Evolutionary conservation across 306 rosid genomes (phyloP).

Genomic region (Prunus fruticosa): DNA sequence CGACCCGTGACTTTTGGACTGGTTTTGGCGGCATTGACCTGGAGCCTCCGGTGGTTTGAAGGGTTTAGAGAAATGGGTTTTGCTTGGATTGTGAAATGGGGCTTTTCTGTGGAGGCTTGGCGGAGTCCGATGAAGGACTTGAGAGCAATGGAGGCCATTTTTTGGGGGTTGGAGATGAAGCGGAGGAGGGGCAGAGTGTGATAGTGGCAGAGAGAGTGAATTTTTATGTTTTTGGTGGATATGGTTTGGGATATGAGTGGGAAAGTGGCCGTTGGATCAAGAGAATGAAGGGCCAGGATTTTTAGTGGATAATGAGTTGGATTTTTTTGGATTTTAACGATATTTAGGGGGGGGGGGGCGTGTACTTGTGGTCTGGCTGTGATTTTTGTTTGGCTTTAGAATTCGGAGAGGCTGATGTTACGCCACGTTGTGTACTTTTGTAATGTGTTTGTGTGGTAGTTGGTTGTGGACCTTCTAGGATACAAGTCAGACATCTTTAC

Average conservation of each 20-base stretch:
- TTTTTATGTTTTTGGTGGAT: constrained; percentile 40
- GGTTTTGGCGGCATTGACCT: constrained; percentile 48
- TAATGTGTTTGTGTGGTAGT: background rate
- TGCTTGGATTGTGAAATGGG: constrained; percentile 33
- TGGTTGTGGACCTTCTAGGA: background rate
- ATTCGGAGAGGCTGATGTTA: constrained; percentile 12
- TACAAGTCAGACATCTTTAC: background rate
- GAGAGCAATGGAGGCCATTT: constrained; percentile 74
- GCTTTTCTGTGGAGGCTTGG: constrained; percentile 55
- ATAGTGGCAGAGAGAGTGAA: background rate
- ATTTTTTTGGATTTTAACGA: background rate
- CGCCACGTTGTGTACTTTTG: constrained; percentile 47
- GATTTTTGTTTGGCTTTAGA: background rate
- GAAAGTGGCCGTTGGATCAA: constrained; percentile 41
- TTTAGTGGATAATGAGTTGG: constrained; percentile 49
- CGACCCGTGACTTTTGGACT: constrained; percentile 75
- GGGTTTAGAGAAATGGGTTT: constrained; percentile 16
- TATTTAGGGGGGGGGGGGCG: background rate
- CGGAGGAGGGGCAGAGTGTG: constrained; percentile 1
- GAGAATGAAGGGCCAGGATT: constrained; percentile 31
- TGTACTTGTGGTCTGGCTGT: too few relatives aligned
- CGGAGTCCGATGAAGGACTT: constrained; percentile 93
- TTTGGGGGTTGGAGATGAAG: background rate
- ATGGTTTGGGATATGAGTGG: constrained; percentile 44
- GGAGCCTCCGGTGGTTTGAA: constrained; percentile 33